These are phyloP conservation scores for Claviceps paspali DNA, from an alignment of 2,329 filamentous ascomycete species.

Conservation along the genomic window DNA sequence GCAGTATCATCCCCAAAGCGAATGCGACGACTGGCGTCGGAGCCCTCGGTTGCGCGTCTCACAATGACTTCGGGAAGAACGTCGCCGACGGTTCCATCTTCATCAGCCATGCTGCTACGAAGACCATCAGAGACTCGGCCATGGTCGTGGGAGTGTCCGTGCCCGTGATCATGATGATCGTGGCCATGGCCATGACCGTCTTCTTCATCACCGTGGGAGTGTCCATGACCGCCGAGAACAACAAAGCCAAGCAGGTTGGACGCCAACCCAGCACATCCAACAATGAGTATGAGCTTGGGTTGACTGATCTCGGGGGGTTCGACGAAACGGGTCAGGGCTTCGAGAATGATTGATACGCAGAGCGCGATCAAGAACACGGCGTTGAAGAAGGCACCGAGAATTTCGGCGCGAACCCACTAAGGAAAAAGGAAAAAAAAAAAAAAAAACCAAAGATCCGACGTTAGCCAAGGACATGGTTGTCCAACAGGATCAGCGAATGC, in stretches of 20 bases:
- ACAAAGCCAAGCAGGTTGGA: conserved; percentile 84
- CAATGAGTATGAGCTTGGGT: conserved; percentile 74
- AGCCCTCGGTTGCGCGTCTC: conserved; percentile 26
- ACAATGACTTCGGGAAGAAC: conserved; percentile 48
- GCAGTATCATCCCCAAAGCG: conserved; percentile 22
- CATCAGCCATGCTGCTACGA: conserved; percentile 32
- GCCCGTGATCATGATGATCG: conserved; percentile 26
- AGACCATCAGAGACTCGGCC: conserved; percentile 27
- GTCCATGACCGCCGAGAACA: conserved; percentile 85
- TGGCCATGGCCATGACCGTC: conserved; percentile 33
- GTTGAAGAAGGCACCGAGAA: conserved; percentile 89
- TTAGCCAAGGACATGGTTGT: conserved; percentile 9
- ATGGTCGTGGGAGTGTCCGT: conserved; percentile 23
- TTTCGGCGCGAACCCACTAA: conserved; percentile 93
- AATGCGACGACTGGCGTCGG: conserved; percentile 23
- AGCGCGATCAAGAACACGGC: conserved; percentile 94
- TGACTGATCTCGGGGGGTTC: conserved; percentile 79
- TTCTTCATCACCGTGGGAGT: conserved; percentile 52
- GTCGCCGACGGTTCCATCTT: conserved; percentile 43
- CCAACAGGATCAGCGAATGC: background rate
- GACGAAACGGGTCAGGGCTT: conserved; percentile 82
- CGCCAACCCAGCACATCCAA: conserved; percentile 69
- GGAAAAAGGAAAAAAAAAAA: no score
- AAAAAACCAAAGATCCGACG: background rate
- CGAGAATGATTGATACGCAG: conserved; percentile 90